Percentiles rank a stretch among this genome's conserved stretches.
phyloP scores from a whole-genome alignment of 83 land plant genomes.

The Diphasiastrum complanatum region DNA sequence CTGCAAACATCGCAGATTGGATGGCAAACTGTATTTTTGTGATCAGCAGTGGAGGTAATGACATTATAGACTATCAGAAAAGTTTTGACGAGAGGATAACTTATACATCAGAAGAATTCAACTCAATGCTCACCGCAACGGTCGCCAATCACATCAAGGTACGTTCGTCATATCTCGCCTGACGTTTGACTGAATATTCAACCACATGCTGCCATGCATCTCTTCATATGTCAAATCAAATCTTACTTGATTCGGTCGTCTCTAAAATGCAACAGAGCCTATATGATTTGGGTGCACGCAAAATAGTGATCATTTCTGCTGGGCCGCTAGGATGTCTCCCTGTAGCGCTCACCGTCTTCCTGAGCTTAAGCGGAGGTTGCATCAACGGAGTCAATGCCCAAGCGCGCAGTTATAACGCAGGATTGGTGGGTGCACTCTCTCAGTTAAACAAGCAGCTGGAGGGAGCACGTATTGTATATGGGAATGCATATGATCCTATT shows the following conservation, averaged over 20 bases:
- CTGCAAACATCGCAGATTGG: neutral
- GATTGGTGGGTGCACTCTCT: neutral
- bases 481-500: neutral
- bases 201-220: neutral
- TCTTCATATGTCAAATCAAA: neutral
- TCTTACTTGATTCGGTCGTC: neutral
- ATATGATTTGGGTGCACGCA: neutral
- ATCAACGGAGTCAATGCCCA: neutral
- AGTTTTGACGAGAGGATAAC: neutral
- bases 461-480: neutral
- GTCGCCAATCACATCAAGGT: neutral
- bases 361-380: neutral
- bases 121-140: neutral
- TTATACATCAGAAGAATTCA: neutral
- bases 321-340: neutral
- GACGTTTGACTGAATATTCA: no score
- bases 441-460: neutral
- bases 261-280: neutral
- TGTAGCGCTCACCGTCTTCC: neutral
- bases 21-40: neutral
- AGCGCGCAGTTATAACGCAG: neutral
- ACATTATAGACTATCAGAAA: neutral
- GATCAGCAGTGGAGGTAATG: neutral
- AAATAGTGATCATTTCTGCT: neutral
- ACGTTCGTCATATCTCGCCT: no score